Base-by-base conservation (phyloP, 352 stramenopile species). In the Phytophthora niederhauseri region DNA sequence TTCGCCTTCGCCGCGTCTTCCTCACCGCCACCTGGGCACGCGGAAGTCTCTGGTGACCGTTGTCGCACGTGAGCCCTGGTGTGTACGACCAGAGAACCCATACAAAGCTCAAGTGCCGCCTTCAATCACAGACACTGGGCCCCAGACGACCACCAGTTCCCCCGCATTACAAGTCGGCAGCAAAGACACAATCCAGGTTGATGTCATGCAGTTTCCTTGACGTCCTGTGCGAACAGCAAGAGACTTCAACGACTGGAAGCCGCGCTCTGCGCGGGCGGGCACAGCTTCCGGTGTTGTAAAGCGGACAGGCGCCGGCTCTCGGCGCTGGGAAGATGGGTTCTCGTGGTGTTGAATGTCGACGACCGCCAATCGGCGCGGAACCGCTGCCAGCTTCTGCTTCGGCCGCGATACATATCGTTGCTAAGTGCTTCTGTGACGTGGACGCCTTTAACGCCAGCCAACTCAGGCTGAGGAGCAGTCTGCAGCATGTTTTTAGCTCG, bases 151-250 rank as follows among this genome's bases (percentile, higher is more conserved):
- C 22, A 57, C 15, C 55, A 20, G 43, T 57, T 63, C 53, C 15
- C 49, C 24, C 53, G n/a, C 26, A 64, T 20, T 51, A 28, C 45
- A 12, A 36, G 24, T 58, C n/a, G 28, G 62, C 62, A 38, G 45
- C 46, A 70, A 59, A 70, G 63, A 65, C 45, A 49, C 45, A 19
- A 59, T 54, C 63, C 15, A 7, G 48, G 12, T 51, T 71, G 64
- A 57, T 66, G 64, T 61, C 57, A 67, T 31, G 9, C 26, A 19
- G 53, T 49, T 61, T 61, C 22, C 26, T 49, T 56, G 51, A 49
- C 38, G 52, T 31, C 43, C 34, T 6, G 15, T 31, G 28, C 64
- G 57, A 67, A 67, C 57, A 62, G 57, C 64, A 71, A 62, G 49
- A 57, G 12, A 34, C 20, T 19, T 56, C 59, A 59, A 59, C 59